These are phyloP conservation scores for Cadophora sp. DNA, from an alignment of 2,329 filamentous ascomycete genomes.

Conservation along the genomic window DNA sequence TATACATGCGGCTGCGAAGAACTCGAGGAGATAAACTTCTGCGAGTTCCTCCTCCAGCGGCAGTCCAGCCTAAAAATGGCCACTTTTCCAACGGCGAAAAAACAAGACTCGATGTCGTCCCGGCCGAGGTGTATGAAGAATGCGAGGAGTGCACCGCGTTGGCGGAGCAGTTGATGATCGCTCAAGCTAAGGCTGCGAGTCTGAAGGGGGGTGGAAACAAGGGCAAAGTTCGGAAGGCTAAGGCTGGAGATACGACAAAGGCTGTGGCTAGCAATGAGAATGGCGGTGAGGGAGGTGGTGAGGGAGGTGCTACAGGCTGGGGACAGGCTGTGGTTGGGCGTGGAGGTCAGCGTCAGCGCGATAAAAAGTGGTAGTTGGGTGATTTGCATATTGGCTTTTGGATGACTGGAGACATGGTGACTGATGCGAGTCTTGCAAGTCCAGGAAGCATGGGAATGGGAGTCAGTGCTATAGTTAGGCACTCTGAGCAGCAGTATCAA, in stretches of 20 bases:
- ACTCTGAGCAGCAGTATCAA: too few relatives aligned
- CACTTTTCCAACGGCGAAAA: neutral
- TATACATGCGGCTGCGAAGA: neutral
- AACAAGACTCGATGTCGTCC: neutral
- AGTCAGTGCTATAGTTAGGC: too few relatives aligned
- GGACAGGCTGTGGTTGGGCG: too few relatives aligned
- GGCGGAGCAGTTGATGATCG: neutral
- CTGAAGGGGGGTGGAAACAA: neutral
- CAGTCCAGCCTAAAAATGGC: neutral
- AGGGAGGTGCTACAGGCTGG: neutral
- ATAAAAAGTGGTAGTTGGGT: too few relatives aligned
- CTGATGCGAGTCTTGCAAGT: too few relatives aligned
- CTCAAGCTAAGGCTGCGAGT: neutral
- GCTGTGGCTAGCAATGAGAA: neutral
- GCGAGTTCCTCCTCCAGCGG: neutral
- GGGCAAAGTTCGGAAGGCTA: neutral
- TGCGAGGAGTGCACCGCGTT: neutral
- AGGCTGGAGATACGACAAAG: neutral
- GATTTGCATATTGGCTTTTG: too few relatives aligned
- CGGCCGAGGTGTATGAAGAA: neutral
- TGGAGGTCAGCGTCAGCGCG: too few relatives aligned
- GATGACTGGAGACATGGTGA: too few relatives aligned
- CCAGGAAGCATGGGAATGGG: too few relatives aligned
- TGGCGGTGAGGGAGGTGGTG: neutral
- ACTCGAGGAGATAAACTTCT: slow-evolving; percentile 1